Base-by-base conservation (phyloP, 768 basidiomycete genomes). In the Leccinum boreale region DNA sequence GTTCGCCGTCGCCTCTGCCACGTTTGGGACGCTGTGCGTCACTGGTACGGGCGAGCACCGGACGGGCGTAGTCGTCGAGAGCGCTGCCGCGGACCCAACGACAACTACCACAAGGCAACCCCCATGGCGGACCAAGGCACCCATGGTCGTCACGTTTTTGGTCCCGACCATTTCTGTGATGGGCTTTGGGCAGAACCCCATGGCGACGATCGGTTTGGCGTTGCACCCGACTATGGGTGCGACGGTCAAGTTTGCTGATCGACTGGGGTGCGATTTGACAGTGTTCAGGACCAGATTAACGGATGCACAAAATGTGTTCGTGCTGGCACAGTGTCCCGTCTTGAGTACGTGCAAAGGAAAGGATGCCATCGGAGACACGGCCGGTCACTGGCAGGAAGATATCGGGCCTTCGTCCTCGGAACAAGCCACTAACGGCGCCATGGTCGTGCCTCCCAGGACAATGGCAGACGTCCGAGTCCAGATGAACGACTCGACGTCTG, bases 91-190 rank as follows among this genome's bases (percentile, higher is more conserved):
- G 14, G 50, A 35, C 7, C 5, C 44, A 9, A 10, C 11, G 23
- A 3, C 8, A 4, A 2, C 44, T 9, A 8, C 15, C 39, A 31
- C 26, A 5, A 24, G 33, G 33, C 54, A 26, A 19, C 62, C 65
- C 0, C 53, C 51, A 3, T 67, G 65, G 66, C 56, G 56, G 19
- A 56, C 56, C 6, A 46, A 21, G 2, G 62, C 70, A 0, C 52
- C 65, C 0, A n/a, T 70, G 39, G 55, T 67, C 52, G 50, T 72
- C 42, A 66, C 56, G 4, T 71, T 72, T 53, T 55, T 61, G 7
- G 26, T 59, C 14, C 51, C 57, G 9, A 46, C 68, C 0, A 15
- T 29, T 35, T 28, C 45, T 0, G 36, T 70, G 23, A 53, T 70
- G 44, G 46, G 56, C 29, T 64, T 57, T 52, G 54, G 28, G 10